These are phyloP conservation scores for Musa troglodytarum DNA, from an alignment of 176 grass and related monocot species.

Conservation along the genomic window DNA sequence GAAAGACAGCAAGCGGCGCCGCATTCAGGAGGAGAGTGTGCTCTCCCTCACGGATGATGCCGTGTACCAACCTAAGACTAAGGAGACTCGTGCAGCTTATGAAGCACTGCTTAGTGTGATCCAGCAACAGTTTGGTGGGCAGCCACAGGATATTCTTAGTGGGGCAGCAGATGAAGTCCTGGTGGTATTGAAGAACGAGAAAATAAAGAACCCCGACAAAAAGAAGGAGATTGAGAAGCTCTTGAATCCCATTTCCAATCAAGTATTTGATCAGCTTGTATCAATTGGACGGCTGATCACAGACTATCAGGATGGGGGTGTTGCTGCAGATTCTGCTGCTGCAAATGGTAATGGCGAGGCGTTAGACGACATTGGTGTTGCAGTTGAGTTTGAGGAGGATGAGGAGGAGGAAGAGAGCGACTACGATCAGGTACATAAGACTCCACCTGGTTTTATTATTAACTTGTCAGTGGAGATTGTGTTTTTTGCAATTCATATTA, in stretches of 20 bases:
- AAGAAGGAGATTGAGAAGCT: slow-evolving; percentile 96
- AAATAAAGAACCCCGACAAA: slow-evolving; percentile 72
- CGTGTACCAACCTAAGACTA: slow-evolving; percentile 75
- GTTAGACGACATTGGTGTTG: slow-evolving; percentile 78
- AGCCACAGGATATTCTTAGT: slow-evolving; percentile 64
- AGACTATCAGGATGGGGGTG: slow-evolving; percentile 49
- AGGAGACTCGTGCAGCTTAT: slow-evolving; percentile 93
- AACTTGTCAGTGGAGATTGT: background rate
- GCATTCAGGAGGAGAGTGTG: slow-evolving; percentile 53
- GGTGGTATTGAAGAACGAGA: slow-evolving; percentile 66
- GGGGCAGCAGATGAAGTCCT: slow-evolving; percentile 70
- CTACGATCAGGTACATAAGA: slow-evolving; percentile 61
- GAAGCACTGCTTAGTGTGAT: slow-evolving; percentile 76
- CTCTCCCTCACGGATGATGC: slow-evolving; percentile 68
- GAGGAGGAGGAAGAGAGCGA: slow-evolving; percentile 86
- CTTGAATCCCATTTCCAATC: slow-evolving; percentile 57
- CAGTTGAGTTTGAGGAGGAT: slow-evolving; percentile 82
- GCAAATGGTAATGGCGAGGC: slow-evolving; percentile 36
- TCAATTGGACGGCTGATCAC: slow-evolving; percentile 76
- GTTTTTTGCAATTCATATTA: background rate
- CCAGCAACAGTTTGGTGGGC: slow-evolving; percentile 67
- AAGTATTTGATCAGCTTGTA: slow-evolving; percentile 74
- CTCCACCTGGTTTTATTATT: background rate
- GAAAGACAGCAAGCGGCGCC: slow-evolving; percentile 56
- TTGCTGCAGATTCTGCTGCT: slow-evolving; percentile 17